Evolutionary conservation across 202 grass and related monocot species (phyloP), one percentile per base, ranked within the genome.

Genomic region (Miscanthus sacchariflorus): DNA sequence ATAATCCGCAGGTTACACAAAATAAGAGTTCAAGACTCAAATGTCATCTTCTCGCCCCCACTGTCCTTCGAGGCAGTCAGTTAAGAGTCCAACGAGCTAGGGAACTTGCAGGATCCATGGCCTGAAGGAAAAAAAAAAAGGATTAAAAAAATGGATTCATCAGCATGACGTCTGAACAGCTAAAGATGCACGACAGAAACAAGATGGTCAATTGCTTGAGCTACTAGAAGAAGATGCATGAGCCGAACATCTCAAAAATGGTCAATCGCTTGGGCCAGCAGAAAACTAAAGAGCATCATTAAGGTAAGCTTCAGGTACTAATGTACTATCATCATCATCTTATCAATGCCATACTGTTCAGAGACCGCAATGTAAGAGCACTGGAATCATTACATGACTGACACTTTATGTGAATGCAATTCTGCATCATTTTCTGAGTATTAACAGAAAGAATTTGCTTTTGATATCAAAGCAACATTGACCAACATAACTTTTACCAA

Each of bases 91-190:
- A 86, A 82, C 15, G 89, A 90, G 81, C 83, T 92, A 21, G 72
- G 80, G 82, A 89, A 92, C 87, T 81, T 93, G 88, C 94, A 93
- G 67, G 89, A 93, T 85, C 88, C 92, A 36, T 90, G 70, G 70
- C 94, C 94, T 96, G 87, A 78, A 65, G 91, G 28, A 1, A 18
- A 8, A n/a, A 8, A n/a, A 59, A 7, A 63, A 7, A 63, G 21
- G 50, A 63, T 19, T 61, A 23, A 73, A 52, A 38, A 30, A 35
- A 35, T 3, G 33, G 0, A 68, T 1, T 66, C 71, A 88, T 81
- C 54, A 88, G n/a, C 39, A 66, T 0, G 52, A 6, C 45, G 11
- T 46, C 11, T 72, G 39, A 25, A 46, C 36, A 54, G 43, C 54
- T 74, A 24, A 74, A 79, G 73, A 70, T 38, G 25, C 30, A 38